These are phyloP conservation scores for Leccinum uliginosum DNA, from an alignment of 768 basidiomycete genomes.

Conservation along the genomic window DNA sequence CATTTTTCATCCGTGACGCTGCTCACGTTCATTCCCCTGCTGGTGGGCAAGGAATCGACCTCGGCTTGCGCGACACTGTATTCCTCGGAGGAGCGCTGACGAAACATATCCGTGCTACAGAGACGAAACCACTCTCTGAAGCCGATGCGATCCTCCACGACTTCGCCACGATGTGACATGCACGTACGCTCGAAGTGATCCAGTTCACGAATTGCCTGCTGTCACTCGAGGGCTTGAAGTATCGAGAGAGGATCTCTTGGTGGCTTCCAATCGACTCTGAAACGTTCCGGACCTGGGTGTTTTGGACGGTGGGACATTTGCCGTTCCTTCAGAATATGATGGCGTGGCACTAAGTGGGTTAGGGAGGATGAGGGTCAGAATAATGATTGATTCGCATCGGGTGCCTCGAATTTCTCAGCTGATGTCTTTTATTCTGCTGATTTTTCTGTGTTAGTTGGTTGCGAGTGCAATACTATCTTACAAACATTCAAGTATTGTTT, in stretches of 20 bases:
- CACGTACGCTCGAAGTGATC: conserved; percentile 41
- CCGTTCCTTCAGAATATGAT: conserved; percentile 9
- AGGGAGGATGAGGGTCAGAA: neutral
- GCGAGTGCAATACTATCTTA: neutral
- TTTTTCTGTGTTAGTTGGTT: neutral
- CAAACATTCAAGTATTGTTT: neutral
- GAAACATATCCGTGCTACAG: conserved; percentile 27
- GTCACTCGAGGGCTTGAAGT: conserved; percentile 19
- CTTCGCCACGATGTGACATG: conserved; percentile 35
- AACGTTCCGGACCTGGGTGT: conserved; percentile 22
- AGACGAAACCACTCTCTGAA: conserved; percentile 5
- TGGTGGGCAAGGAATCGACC: conserved; percentile 57
- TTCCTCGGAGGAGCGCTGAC: conserved; percentile 39
- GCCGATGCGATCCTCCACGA: conserved; percentile 32
- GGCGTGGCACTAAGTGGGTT: conserved; percentile 23
- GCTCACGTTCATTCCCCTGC: conserved; percentile 51
- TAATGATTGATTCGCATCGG: neutral
- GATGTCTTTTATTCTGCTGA: too few species aligned
- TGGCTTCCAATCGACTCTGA: conserved; percentile 26
- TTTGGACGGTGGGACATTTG: conserved; percentile 22
- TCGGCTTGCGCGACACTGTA: conserved; percentile 53
- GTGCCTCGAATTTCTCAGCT: neutral
- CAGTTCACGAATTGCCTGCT: conserved; percentile 35
- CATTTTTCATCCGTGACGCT: conserved; percentile 40
- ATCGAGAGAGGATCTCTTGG: conserved; percentile 13